Conservation (phyloP, 192 early-diverging fungal species). For the Coemansia sp. region DNA sequence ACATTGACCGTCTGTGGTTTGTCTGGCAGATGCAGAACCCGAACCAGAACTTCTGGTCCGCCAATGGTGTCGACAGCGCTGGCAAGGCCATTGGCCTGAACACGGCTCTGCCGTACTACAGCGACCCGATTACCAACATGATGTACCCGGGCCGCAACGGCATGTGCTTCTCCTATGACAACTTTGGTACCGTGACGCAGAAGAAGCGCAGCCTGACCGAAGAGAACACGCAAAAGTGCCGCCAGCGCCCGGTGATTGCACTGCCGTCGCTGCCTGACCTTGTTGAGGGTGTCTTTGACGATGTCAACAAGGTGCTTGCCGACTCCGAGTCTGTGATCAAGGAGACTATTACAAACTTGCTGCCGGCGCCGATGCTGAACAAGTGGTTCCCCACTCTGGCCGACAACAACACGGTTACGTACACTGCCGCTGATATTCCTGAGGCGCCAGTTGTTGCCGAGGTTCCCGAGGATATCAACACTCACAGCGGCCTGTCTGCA, state of each 20-base stretch:
- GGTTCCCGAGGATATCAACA: background rate
- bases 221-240: constrained; percentile 31
- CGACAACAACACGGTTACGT: constrained; percentile 20
- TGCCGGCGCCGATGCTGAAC: constrained; percentile 29
- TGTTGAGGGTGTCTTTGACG: constrained; percentile 39
- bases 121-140: constrained; percentile 25
- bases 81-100: constrained; percentile 18
- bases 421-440: constrained; percentile 22
- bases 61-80: constrained; percentile 24
- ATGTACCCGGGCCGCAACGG: constrained; percentile 36
- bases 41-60: constrained; percentile 40
- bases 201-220: constrained; percentile 30
- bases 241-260: constrained; percentile 1
- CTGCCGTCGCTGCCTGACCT: constrained; percentile 34
- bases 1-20: constrained; percentile 55
- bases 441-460: constrained; percentile 15
- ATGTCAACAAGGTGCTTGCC: constrained; percentile 36
- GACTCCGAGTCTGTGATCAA: constrained; percentile 36
- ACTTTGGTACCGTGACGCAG: constrained; percentile 20
- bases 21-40: constrained; percentile 55
- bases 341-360: constrained; percentile 17
- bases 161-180: constrained; percentile 56
- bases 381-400: constrained; percentile 52
- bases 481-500: constrained; percentile 1
- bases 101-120: constrained; percentile 26